These are phyloP conservation scores for Exophiala sp. DNA, from an alignment of 2,329 filamentous ascomycete genomes.

Conservation along the genomic window DNA sequence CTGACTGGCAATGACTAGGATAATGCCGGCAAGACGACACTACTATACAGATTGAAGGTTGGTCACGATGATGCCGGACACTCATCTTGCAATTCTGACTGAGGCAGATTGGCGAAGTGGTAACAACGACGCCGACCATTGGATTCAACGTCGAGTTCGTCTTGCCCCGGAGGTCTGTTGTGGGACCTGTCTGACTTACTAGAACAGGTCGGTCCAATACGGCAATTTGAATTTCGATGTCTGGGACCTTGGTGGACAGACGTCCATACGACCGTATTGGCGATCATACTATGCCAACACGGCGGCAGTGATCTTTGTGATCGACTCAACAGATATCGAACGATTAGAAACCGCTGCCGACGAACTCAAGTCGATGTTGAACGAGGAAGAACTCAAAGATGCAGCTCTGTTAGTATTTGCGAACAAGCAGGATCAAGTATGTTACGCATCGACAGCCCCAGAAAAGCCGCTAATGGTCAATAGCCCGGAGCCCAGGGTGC, in stretches of 20 bases:
- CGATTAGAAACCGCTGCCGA: conserved; percentile 88
- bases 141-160: conserved; percentile 88
- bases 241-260: conserved; percentile 97
- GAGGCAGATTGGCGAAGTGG: conserved; percentile 87
- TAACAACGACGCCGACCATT: conserved; percentile 98
- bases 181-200: background rate
- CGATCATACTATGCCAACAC: conserved; percentile 99
- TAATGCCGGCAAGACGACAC: conserved; percentile 96
- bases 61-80: conserved; percentile 2
- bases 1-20: conserved; percentile 57
- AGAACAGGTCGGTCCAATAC: conserved; percentile 73
- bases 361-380: conserved; percentile 90
- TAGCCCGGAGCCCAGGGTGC: conserved; percentile 95
- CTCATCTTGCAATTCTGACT: conserved; percentile 16
- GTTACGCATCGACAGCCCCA: background rate
- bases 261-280: conserved; percentile 98
- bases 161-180: background rate
- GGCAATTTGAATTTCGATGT: conserved; percentile 99
- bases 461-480: conserved; percentile 5
- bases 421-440: conserved; percentile 80
- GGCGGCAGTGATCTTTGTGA: conserved; percentile 96
- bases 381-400: conserved; percentile 93
- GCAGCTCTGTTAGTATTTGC: conserved; percentile 91
- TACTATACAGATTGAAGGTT: conserved; percentile 94
- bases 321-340: conserved; percentile 97